These are phyloP conservation scores for Aspergillus cristatus DNA, from an alignment of 495 filamentous ascomycete species.

Conservation along the genomic window DNA sequence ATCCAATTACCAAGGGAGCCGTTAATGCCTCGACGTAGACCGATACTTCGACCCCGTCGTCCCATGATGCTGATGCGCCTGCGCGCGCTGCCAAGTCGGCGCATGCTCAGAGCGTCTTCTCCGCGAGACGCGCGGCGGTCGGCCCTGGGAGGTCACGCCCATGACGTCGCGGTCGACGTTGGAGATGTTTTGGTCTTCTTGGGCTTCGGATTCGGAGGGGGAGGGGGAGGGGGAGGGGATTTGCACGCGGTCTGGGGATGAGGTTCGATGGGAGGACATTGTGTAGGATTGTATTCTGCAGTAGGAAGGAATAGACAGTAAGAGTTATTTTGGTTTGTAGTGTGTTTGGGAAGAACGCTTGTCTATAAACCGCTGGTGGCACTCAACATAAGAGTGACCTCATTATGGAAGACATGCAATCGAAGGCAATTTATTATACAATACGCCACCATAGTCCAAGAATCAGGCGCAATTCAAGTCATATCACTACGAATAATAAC, in stretches of 20 bases:
- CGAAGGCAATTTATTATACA: constrained; percentile 1
- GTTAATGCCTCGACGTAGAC: constrained; percentile 16
- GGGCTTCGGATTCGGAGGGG: constrained; percentile 1
- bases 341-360: too few species aligned
- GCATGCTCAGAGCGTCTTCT: constrained; percentile 13
- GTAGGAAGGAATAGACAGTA: too few species aligned
- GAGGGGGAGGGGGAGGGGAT: too few species aligned
- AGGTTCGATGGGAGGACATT: too few species aligned
- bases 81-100: constrained; percentile 9
- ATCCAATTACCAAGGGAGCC: too few species aligned
- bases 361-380: too few species aligned
- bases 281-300: too few species aligned
- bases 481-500: too few species aligned
- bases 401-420: constrained; percentile 1
- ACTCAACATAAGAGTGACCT: constrained; percentile 2
- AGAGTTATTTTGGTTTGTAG: constrained; percentile 4
- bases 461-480: too few species aligned
- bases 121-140: constrained; percentile 12
- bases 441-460: too few species aligned
- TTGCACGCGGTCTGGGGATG: too few species aligned
- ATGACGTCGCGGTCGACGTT: constrained; percentile 8
- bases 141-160: constrained; percentile 10
- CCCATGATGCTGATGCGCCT: constrained; percentile 4
- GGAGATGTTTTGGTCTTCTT: constrained; percentile 2
- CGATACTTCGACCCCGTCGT: constrained; percentile 16